These are phyloP conservation scores for Trypanosoma mega DNA, from an alignment of 208 protist genomes.

Conservation along the genomic window DNA sequence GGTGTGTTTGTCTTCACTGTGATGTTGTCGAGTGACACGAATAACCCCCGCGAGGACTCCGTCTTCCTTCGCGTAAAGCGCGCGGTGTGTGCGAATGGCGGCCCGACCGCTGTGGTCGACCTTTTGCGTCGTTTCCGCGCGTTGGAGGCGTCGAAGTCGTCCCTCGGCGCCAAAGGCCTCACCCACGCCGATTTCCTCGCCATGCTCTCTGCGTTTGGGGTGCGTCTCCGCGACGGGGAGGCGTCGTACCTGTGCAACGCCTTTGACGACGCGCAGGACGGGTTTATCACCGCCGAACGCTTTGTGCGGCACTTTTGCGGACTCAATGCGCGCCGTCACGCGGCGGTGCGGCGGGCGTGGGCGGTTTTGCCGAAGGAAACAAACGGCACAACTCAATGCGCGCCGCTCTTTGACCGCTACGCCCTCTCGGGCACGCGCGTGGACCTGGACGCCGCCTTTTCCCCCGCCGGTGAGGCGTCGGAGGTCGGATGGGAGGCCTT, in stretches of 20 bases:
- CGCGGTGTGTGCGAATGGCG: slow-evolving; percentile 38
- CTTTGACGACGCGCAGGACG: slow-evolving; percentile 57
- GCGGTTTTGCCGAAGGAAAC: slow-evolving; percentile 38
- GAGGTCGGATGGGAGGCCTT: slow-evolving; percentile 54
- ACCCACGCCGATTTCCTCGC: slow-evolving; percentile 50
- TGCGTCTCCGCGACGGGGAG: slow-evolving; percentile 50
- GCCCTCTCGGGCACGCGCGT: slow-evolving; percentile 6
- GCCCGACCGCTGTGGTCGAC: slow-evolving; percentile 44
- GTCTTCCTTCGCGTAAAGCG: slow-evolving; percentile 72
- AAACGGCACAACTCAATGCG: slow-evolving; percentile 31
- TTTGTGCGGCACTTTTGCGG: slow-evolving; percentile 83
- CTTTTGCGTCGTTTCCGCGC: slow-evolving; percentile 59
- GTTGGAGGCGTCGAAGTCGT: slow-evolving; percentile 34
- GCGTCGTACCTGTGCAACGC: slow-evolving; percentile 60
- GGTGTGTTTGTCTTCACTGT: neutral
- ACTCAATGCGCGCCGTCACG: slow-evolving; percentile 64
- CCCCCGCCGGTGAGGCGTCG: slow-evolving; percentile 8
- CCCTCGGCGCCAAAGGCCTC: slow-evolving; percentile 42
- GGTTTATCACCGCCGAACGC: slow-evolving; percentile 46
- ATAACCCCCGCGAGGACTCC: slow-evolving; percentile 72
- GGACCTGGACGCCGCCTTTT: slow-evolving; percentile 17
- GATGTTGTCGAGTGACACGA: slow-evolving; percentile 61
- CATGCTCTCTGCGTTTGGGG: slow-evolving; percentile 46
- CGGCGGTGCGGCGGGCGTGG: slow-evolving; percentile 70
- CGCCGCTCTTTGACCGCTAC: slow-evolving; percentile 35